Evolutionary conservation across 169 alveolate species (phyloP).

Genomic region (Perkinsus marinus): DNA sequence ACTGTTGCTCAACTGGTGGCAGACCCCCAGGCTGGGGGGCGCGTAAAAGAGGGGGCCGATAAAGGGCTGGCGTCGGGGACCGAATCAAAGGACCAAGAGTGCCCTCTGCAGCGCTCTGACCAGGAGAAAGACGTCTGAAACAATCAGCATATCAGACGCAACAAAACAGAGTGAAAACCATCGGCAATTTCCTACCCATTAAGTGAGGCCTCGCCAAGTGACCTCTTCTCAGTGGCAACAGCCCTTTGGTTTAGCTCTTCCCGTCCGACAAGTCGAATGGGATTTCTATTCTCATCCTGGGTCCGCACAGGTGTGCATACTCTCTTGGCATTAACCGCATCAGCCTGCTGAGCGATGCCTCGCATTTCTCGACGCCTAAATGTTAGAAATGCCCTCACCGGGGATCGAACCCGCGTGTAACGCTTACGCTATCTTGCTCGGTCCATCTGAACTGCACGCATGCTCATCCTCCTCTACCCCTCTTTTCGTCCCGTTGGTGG

Average conservation of each 20-base stretch:
- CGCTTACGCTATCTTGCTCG: background rate
- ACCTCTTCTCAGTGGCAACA: background rate
- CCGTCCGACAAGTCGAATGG: background rate
- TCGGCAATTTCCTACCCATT: background rate
- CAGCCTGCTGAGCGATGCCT: background rate
- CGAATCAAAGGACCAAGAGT: background rate
- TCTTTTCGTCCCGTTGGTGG: background rate
- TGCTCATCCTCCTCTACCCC: background rate
- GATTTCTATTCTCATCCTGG: background rate
- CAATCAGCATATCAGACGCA: too few species aligned
- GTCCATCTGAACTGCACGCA: background rate
- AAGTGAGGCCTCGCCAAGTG: background rate
- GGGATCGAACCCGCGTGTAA: background rate
- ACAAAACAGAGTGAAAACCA: too few species aligned
- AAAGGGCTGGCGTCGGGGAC: background rate
- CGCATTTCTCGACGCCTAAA: background rate
- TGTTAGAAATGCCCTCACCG: background rate
- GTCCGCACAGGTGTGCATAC: background rate
- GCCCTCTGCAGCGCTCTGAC: background rate
- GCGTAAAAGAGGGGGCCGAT: background rate
- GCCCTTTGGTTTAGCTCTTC: background rate
- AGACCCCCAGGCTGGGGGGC: background rate
- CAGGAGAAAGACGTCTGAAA: background rate
- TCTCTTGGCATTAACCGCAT: background rate
- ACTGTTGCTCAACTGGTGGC: background rate